Percentiles rank a stretch among this genome's conserved stretches.
Conservation (phyloP, 352 stramenopile genomes). For the Globisporangium polare region DNA sequence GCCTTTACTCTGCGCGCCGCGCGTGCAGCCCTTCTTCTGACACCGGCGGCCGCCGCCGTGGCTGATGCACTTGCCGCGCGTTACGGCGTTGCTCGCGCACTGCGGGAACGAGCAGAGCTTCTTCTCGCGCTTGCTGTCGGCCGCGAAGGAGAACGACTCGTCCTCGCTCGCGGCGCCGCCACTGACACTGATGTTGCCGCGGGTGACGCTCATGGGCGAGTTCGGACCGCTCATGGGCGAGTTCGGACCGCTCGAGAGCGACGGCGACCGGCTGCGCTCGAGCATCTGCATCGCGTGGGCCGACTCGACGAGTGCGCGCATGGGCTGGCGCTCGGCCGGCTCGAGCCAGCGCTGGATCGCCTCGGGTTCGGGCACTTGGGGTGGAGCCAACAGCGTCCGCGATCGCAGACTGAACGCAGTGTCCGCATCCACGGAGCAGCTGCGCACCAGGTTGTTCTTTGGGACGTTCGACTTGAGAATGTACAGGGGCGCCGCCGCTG, state of each 20-base stretch:
- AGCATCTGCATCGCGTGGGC: conserved; percentile 49
- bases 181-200: background rate
- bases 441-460: conserved; percentile 48
- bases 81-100: conserved; percentile 76
- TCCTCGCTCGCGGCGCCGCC: conserved; percentile 14
- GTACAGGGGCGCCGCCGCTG: conserved; percentile 13
- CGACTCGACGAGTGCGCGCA: conserved; percentile 58
- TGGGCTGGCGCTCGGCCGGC: conserved; percentile 19
- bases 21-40: conserved; percentile 79
- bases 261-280: conserved; percentile 34
- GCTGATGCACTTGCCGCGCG: conserved; percentile 75
- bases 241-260: too few relatives aligned
- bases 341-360: conserved; percentile 16
- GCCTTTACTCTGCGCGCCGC: conserved; percentile 75
- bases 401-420: conserved; percentile 27
- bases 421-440: conserved; percentile 47
- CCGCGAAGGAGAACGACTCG: conserved; percentile 4
- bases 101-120: conserved; percentile 73
- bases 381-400: conserved; percentile 19
- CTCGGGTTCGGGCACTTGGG: conserved; percentile 1
- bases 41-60: conserved; percentile 76
- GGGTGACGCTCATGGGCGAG: conserved; percentile 14
- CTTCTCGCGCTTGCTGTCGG: conserved; percentile 47
- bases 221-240: conserved; percentile 1
- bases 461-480: conserved; percentile 23